phyloP scores from a whole-genome alignment of 2,329 filamentous ascomycete genomes.

The Rhinocladiella similis region DNA sequence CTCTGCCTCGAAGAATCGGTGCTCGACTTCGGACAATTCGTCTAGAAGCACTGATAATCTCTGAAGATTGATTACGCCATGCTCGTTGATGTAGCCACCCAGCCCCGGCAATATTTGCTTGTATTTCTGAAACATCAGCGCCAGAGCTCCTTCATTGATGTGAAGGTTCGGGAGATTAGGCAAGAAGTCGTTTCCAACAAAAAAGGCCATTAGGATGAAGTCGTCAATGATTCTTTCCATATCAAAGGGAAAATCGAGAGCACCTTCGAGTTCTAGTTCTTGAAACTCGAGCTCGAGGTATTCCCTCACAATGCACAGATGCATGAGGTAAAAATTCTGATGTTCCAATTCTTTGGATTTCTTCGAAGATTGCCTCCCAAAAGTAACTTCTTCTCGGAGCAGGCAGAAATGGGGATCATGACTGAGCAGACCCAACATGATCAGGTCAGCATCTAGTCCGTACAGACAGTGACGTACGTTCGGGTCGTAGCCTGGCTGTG shows the following conservation, averaged over 20 bases:
- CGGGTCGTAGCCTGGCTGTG: conserved; percentile 86
- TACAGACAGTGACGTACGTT: conserved; percentile 97
- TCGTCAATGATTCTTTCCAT: conserved; percentile 97
- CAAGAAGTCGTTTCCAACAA: conserved; percentile 98
- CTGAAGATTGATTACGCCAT: conserved; percentile 84
- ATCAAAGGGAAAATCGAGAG: conserved; percentile 77
- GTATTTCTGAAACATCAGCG: conserved; percentile 97
- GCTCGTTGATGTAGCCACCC: conserved; percentile 94
- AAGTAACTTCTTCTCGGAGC: conserved; percentile 95
- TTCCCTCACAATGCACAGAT: conserved; percentile 95
- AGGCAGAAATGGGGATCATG: conserved; percentile 98
- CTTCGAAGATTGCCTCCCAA: conserved; percentile 80
- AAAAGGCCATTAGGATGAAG: conserved; percentile 99
- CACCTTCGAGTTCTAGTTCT: conserved; percentile 74
- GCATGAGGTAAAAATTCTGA: conserved; percentile 97
- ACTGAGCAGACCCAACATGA: conserved; percentile 96
- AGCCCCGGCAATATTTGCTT: conserved; percentile 84
- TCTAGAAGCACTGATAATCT: conserved; percentile 76
- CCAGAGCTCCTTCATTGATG: conserved; percentile 96
- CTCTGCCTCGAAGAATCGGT: conserved; percentile 89
- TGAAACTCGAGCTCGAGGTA: conserved; percentile 97
- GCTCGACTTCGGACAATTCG: conserved; percentile 84
- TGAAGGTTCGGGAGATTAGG: conserved; percentile 94
- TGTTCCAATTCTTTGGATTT: conserved; percentile 97
- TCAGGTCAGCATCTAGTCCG: conserved; percentile 93